A percentile compares a stretch with the other conserved stretches of the same genome.
phyloP scores from a whole-genome alignment of 495 filamentous ascomycete genomes.

The Hyphodiscus hymeniophilus region DNA sequence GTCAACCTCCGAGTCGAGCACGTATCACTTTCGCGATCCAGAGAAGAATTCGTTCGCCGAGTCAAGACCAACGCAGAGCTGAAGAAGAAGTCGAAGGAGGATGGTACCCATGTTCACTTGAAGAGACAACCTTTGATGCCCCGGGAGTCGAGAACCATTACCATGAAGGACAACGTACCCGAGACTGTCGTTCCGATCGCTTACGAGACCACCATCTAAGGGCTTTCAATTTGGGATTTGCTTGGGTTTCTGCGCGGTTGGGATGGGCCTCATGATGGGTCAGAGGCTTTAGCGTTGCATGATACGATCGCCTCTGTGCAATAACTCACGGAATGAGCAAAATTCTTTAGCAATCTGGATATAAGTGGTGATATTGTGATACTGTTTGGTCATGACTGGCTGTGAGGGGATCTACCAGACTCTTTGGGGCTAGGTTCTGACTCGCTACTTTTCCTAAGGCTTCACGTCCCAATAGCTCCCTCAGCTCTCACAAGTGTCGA shows the following conservation, averaged over 20 bases:
- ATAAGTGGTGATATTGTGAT: background rate
- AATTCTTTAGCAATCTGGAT: conserved; percentile 13
- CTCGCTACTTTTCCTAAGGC: no score
- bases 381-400: background rate
- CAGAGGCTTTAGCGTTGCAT: conserved; percentile 21
- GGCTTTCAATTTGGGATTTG: conserved; percentile 20
- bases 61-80: conserved; percentile 92
- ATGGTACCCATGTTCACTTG: conserved; percentile 77
- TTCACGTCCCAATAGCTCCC: no score
- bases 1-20: conserved; percentile 98
- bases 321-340: conserved; percentile 22
- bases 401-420: no score
- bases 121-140: conserved; percentile 83
- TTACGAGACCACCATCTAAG: conserved; percentile 98
- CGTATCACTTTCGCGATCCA: conserved; percentile 83
- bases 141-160: conserved; percentile 70
- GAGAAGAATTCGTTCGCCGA: conserved; percentile 90
- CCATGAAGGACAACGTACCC: conserved; percentile 65
- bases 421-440: no score
- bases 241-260: conserved; percentile 25
- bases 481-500: no score
- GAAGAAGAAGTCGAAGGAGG: conserved; percentile 84
- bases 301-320: conserved; percentile 22
- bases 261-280: conserved; percentile 11
- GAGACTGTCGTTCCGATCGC: conserved; percentile 86